Conservation (phyloP, 768 basidiomycete species). For the Tremella fuciformis region DNA sequence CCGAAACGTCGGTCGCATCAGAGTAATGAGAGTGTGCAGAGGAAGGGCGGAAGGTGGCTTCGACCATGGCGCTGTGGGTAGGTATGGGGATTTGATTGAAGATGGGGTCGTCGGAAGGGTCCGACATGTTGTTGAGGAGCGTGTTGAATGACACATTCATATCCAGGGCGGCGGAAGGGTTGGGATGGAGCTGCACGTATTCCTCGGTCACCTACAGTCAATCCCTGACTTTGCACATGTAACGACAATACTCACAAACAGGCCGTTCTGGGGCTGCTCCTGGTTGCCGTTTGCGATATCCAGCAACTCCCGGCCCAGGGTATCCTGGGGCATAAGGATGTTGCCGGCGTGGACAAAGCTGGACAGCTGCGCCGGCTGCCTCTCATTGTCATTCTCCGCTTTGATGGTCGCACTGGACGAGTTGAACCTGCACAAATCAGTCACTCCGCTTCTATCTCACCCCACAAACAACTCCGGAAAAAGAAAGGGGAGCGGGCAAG, state of each 20-base stretch:
- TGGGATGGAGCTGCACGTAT: background rate
- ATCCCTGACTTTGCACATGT: background rate
- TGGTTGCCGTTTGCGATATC: conserved; percentile 3
- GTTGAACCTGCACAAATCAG: conserved; percentile 13
- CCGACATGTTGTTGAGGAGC: background rate
- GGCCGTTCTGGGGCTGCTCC: background rate
- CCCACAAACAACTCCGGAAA: no score
- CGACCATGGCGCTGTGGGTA: background rate
- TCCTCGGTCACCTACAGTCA: conserved; percentile 1
- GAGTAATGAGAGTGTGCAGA: conserved; percentile 4
- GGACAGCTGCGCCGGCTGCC: conserved; percentile 5
- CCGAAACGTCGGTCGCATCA: background rate
- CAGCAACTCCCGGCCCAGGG: conserved; percentile 16
- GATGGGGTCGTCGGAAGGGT: conserved; percentile 2
- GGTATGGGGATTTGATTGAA: background rate
- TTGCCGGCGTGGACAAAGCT: background rate
- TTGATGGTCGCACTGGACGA: conserved; percentile 19
- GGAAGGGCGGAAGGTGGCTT: background rate
- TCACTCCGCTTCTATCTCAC: no score
- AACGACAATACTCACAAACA: background rate
- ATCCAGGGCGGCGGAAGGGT: background rate
- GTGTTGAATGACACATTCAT: background rate
- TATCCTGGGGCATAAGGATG: conserved; percentile 19
- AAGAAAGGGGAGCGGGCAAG: no score
- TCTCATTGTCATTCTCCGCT: background rate